These are phyloP conservation scores for Sphagnum tenellum DNA, from an alignment of 225 moss, liverwort and hornwort species.

Conservation along the genomic window DNA sequence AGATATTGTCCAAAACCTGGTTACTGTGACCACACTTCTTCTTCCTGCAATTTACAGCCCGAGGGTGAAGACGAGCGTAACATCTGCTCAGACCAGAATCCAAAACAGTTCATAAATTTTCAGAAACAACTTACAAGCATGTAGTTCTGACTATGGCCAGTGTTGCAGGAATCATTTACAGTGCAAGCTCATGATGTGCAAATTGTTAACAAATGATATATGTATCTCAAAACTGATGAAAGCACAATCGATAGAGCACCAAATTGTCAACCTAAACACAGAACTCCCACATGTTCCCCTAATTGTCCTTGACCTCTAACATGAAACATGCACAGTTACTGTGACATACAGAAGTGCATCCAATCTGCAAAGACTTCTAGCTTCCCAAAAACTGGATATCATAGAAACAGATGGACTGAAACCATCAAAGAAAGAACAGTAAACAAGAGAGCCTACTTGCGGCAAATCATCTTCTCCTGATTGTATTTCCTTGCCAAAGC, in stretches of 20 bases:
- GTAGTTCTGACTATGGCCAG: background rate
- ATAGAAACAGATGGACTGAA: too few relatives aligned
- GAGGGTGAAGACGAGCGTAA: conserved; percentile 45
- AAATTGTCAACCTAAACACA: background rate
- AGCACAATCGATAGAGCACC: background rate
- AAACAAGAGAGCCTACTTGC: conserved; percentile 39
- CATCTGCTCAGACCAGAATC: conserved; percentile 13
- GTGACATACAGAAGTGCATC: too few relatives aligned
- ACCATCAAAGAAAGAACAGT: too few relatives aligned
- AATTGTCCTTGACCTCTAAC: too few relatives aligned
- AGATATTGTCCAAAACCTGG: conserved; percentile 7
- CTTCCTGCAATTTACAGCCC: conserved; percentile 50
- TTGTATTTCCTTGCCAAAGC: conserved; percentile 73
- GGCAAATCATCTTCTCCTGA: conserved; percentile 71
- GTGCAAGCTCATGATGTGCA: background rate
- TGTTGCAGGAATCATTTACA: too few relatives aligned
- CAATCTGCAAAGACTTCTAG: too few relatives aligned
- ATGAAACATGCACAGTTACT: too few relatives aligned
- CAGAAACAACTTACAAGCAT: background rate
- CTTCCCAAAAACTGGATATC: too few relatives aligned
- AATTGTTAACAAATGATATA: background rate
- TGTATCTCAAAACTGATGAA: background rate
- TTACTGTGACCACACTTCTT: conserved; percentile 60
- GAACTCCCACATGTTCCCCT: background rate
- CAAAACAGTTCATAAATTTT: too few relatives aligned